phyloP scores from a whole-genome alignment of 2,329 filamentous ascomycete species.

The Sporothrix sp. region DNA sequence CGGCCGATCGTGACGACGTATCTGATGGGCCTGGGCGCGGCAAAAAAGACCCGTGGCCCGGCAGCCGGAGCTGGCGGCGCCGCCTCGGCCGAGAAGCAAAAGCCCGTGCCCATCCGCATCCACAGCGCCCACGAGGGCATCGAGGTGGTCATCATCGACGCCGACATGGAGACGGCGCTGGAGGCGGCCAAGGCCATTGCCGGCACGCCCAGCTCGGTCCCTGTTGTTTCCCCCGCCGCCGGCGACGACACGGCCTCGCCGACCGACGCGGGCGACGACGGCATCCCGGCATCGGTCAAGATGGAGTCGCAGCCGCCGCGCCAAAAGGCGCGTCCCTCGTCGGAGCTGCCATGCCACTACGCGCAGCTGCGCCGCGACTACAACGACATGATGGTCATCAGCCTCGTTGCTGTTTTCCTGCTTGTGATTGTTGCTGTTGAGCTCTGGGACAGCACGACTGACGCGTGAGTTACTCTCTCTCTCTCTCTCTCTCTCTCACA shows the following conservation, averaged over 20 bases:
- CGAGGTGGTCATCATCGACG: constrained; percentile 7
- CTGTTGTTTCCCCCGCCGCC: not conserved
- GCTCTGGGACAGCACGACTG: constrained; percentile 17
- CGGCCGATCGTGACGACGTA: constrained; percentile 17
- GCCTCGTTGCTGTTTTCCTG: constrained; percentile 23
- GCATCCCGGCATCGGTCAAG: constrained; percentile 6
- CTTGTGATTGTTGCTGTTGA: constrained; percentile 24
- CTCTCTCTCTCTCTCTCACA: not conserved
- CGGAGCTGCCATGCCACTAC: constrained; percentile 17
- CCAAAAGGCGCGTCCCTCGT: not conserved
- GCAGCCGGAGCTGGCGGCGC: not conserved
- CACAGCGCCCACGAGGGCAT: not conserved
- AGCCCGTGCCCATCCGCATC: not conserved
- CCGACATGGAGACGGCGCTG: not conserved
- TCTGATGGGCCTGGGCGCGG: constrained; percentile 15
- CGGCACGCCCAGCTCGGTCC: not conserved
- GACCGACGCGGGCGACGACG: not conserved
- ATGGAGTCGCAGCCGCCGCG: constrained; percentile 9
- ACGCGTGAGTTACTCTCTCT: constrained; percentile 18
- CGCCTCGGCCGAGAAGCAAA: not conserved
- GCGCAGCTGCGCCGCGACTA: constrained; percentile 17
- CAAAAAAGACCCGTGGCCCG: not conserved
- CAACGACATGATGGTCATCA: constrained; percentile 25
- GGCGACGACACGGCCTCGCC: not conserved
- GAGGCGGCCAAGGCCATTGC: constrained; percentile 2